phyloP scores from a whole-genome alignment of 2,329 filamentous ascomycete genomes.

The Venturiaceae sp. region DNA sequence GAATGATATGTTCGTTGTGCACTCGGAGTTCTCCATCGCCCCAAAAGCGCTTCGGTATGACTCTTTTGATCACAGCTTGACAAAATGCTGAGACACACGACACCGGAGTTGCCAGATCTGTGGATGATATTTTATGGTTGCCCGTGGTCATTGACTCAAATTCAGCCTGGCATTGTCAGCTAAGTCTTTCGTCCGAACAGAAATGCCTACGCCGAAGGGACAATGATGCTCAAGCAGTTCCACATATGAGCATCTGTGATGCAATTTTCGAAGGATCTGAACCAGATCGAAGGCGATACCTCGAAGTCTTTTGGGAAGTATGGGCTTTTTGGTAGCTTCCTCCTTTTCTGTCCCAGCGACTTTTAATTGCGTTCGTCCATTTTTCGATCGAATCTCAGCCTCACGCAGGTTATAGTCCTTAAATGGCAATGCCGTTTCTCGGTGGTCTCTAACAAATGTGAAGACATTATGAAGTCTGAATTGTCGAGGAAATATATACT shows the following conservation, averaged over 20 bases:
- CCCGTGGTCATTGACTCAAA: background rate
- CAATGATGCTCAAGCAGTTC: conserved; percentile 76
- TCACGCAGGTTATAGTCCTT: conserved; percentile 83
- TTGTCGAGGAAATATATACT: conserved; percentile 88
- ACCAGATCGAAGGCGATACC: conserved; percentile 52
- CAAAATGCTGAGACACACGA: conserved; percentile 78
- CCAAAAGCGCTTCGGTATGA: conserved; percentile 71
- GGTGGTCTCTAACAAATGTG: conserved; percentile 54
- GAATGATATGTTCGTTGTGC: conserved; percentile 53
- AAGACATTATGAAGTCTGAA: conserved; percentile 93
- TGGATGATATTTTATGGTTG: conserved; percentile 32
- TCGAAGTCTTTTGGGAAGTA: conserved; percentile 57
- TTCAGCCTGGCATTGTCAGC: background rate
- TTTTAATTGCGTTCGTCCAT: conserved; percentile 13
- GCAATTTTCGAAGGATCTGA: conserved; percentile 57
- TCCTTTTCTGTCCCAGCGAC: conserved; percentile 23
- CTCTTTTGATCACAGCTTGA: conserved; percentile 58
- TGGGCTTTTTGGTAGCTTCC: conserved; percentile 20
- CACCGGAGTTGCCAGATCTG: conserved; percentile 57
- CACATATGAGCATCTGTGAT: conserved; percentile 69
- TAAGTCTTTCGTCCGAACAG: background rate
- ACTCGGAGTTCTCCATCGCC: conserved; percentile 44
- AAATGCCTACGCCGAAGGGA: background rate
- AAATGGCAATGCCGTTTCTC: conserved; percentile 61
- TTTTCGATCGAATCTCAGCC: conserved; percentile 54